These are phyloP conservation scores for Xylaria sp. DNA, from an alignment of 2,329 filamentous ascomycete genomes.

Conservation along the genomic window DNA sequence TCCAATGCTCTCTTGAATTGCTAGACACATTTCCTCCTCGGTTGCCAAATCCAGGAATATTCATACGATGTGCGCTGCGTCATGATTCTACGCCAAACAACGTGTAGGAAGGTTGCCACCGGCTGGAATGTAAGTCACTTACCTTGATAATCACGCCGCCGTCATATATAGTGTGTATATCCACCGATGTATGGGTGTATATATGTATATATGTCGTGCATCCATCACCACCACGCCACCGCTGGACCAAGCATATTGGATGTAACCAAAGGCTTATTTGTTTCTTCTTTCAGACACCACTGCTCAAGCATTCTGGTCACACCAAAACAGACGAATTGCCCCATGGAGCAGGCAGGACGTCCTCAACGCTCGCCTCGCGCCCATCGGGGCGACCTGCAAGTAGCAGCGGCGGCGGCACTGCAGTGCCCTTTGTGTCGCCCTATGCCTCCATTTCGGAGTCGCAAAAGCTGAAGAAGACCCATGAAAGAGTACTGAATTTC, in stretches of 20 bases:
- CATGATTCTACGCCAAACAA: slow-evolving; percentile 56
- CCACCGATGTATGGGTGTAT: background rate
- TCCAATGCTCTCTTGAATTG: slow-evolving; percentile 5
- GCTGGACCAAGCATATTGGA: slow-evolving; percentile 23
- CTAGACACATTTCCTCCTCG: slow-evolving; percentile 9
- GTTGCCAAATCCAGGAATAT: slow-evolving; percentile 2
- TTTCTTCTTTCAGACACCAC: slow-evolving; percentile 41
- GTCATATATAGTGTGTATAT: slow-evolving; percentile 1
- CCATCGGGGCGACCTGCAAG: slow-evolving; percentile 44
- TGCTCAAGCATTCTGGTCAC: slow-evolving; percentile 42
- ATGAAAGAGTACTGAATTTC: slow-evolving; percentile 57
- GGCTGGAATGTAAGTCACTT: slow-evolving; percentile 51
- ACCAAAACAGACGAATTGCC: slow-evolving; percentile 36
- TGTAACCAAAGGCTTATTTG: slow-evolving; percentile 18
- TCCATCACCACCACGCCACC: slow-evolving; percentile 18
- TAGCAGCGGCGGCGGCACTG: slow-evolving; percentile 41
- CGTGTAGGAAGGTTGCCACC: slow-evolving; percentile 55
- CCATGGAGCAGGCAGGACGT: slow-evolving; percentile 39
- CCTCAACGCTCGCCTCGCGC: slow-evolving; percentile 40
- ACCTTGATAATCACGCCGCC: slow-evolving; percentile 16
- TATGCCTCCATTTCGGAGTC: slow-evolving; percentile 57
- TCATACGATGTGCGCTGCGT: slow-evolving; percentile 43
- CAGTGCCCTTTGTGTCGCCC: slow-evolving; percentile 46
- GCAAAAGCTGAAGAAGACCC: slow-evolving; percentile 60
- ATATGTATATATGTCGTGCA: slow-evolving; percentile 11